Base-by-base conservation (phyloP, 2,329 filamentous ascomycete genomes). In the Talaromyces sp. region DNA sequence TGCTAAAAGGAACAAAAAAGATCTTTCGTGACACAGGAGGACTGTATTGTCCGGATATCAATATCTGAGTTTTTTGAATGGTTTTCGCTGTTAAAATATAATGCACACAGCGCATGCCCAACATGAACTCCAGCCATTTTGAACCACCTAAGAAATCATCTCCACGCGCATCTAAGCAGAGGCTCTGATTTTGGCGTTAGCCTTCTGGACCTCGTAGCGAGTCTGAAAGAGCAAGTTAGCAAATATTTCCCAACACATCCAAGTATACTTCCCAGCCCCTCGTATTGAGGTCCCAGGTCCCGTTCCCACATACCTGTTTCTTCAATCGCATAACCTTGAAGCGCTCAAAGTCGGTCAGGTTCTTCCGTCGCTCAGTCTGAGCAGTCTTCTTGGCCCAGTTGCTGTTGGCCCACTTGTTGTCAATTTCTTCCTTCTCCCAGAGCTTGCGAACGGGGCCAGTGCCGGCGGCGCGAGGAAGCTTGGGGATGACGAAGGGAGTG, bases 291-390 rank as follows among this genome's bases (percentile, higher is more conserved):
- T 43, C 8, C 31, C 2, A 8, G 27, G 27, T 29, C 6, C 27
- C 27, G 27, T 31, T 55, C 3, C 62, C 59, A 83, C 85, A 70
- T 77, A 92, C 91, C 89, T 97, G 92, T 88, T 99, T 99, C 89
- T 93, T 95, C 83, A 97, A 85, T 81, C 93, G 89, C 87, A 97
- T 85, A 74, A 97, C 94, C 90, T 99, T 97, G 91, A 97, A 99
- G 80, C 94, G 89, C 85, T 99, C 94, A 78, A 99, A 99, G 86
- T 99, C 94, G 81, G 88, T 95, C 70, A 99, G 85, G 75, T 87
- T 86, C 83, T 89, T 89, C 85, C 94, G 90, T 83, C 91, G 89
- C 81, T 90, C 85, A 73, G 86, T 85, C 82, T 91, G 89, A 71
- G 87, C 87, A 77, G 90, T 87, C 86, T 91, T 92, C 91, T 99